Conservation (phyloP, 1,139 yeast species). For the Petasospora fabianii region DNA sequence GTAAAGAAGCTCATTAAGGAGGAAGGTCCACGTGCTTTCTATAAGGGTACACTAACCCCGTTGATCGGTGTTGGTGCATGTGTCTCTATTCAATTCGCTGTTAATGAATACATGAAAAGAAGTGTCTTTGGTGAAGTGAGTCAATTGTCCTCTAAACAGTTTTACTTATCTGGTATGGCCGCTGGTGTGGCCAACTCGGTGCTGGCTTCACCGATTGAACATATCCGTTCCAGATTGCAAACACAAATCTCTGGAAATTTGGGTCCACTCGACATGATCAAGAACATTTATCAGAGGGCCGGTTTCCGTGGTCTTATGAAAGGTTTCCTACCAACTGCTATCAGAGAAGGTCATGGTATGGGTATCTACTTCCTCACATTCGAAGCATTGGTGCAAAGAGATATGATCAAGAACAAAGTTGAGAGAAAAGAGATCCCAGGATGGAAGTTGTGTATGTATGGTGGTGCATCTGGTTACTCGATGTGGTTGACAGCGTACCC, state of each 20-base stretch:
- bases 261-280: constrained; percentile 81
- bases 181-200: constrained; percentile 90
- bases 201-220: constrained; percentile 89
- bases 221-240: constrained; percentile 84
- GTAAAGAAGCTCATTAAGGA: constrained; percentile 61
- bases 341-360: constrained; percentile 83
- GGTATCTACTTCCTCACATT: constrained; percentile 87
- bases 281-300: constrained; percentile 48
- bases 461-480: constrained; percentile 83
- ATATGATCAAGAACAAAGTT: constrained; percentile 41
- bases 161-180: constrained; percentile 75
- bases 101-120: constrained; percentile 91
- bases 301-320: constrained; percentile 66
- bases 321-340: constrained; percentile 75
- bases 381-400: constrained; percentile 75
- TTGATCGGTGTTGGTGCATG: constrained; percentile 92
- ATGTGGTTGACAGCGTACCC: constrained; percentile 85
- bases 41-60: constrained; percentile 86
- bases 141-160: constrained; percentile 50
- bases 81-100: constrained; percentile 83
- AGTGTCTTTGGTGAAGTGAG: constrained; percentile 42
- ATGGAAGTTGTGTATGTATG: constrained; percentile 75
- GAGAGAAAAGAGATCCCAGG: constrained; percentile 72
- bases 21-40: constrained; percentile 80
- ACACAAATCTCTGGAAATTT: constrained; percentile 52